Evolutionary conservation across 2,329 filamentous ascomycete genomes (phyloP).

Genomic region (Beauveria brongniartii): DNA sequence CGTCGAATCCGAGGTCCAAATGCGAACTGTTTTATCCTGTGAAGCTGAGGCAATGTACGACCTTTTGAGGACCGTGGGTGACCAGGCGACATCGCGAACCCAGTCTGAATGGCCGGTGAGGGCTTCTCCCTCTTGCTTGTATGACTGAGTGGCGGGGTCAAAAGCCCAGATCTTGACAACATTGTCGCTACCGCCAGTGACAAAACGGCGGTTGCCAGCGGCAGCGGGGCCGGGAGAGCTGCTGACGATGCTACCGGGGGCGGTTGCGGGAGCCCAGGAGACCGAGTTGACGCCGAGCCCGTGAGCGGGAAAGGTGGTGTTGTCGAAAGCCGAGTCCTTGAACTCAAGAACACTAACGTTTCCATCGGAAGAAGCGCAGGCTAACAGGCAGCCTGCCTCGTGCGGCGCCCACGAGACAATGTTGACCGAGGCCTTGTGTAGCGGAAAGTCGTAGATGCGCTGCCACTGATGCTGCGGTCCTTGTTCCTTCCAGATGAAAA

Average conservation of each 20-base stretch:
- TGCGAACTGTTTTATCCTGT: slow-evolving; percentile 94
- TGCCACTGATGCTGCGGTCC: slow-evolving; percentile 55
- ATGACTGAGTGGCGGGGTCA: slow-evolving; percentile 52
- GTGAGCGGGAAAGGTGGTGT: slow-evolving; percentile 84
- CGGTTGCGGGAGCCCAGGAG: slow-evolving; percentile 82
- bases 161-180: slow-evolving; percentile 88
- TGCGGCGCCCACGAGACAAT: slow-evolving; percentile 97
- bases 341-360: slow-evolving; percentile 93
- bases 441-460: slow-evolving; percentile 83
- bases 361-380: slow-evolving; percentile 89
- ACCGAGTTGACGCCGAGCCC: slow-evolving; percentile 93
- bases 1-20: slow-evolving; percentile 72
- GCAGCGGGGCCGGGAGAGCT: slow-evolving; percentile 53
- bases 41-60: slow-evolving; percentile 93
- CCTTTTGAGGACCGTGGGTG: slow-evolving; percentile 87
- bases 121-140: slow-evolving; percentile 54
- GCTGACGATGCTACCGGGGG: slow-evolving; percentile 77
- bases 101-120: slow-evolving; percentile 85
- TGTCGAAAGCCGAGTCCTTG: slow-evolving; percentile 88
- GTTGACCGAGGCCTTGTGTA: slow-evolving; percentile 95
- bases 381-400: slow-evolving; percentile 87
- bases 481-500: slow-evolving; percentile 96
- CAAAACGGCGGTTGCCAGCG: slow-evolving; percentile 69
- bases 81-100: slow-evolving; percentile 97
- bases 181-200: slow-evolving; percentile 92